Evolutionary conservation across 2,329 filamentous ascomycete genomes (phyloP).

Genomic region (Trichophyton schoenleinii): DNA sequence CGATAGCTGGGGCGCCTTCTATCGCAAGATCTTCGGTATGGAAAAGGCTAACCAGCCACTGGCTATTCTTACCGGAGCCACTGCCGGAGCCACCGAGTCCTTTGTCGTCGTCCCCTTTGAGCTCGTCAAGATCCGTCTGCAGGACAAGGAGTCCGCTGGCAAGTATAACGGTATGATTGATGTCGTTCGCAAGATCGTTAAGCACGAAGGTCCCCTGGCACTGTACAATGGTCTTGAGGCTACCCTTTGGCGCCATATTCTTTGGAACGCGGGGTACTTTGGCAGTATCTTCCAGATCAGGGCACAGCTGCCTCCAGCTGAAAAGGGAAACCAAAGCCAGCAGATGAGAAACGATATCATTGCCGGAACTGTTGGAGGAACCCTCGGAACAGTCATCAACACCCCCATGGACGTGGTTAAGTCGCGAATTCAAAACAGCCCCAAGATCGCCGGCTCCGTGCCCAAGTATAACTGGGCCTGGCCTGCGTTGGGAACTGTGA

Average conservation of each 20-base stretch:
- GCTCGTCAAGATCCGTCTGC: slow-evolving; percentile 93
- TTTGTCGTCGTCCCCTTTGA: slow-evolving; percentile 98
- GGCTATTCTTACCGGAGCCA: slow-evolving; percentile 84
- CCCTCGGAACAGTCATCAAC: slow-evolving; percentile 80
- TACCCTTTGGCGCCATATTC: slow-evolving; percentile 87
- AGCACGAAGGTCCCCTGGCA: slow-evolving; percentile 69
- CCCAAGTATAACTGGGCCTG: slow-evolving; percentile 99
- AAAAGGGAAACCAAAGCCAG: slow-evolving; percentile 54
- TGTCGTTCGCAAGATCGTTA: slow-evolving; percentile 55
- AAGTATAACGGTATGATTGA: slow-evolving; percentile 47
- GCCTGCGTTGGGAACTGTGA: slow-evolving; percentile 71
- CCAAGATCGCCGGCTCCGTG: slow-evolving; percentile 63
- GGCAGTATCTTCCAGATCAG: slow-evolving; percentile 97
- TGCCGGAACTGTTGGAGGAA: slow-evolving; percentile 78
- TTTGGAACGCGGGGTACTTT: slow-evolving; percentile 95
- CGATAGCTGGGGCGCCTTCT: slow-evolving; percentile 94
- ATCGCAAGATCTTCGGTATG: slow-evolving; percentile 72
- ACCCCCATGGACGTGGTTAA: slow-evolving; percentile 97
- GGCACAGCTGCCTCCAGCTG: slow-evolving; percentile 65
- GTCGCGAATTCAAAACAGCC: slow-evolving; percentile 89
- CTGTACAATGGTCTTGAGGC: slow-evolving; percentile 96
- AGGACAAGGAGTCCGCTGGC: slow-evolving; percentile 84
- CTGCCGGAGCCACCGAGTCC: slow-evolving; percentile 86
- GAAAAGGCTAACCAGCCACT: slow-evolving; percentile 83
- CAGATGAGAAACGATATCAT: slow-evolving; percentile 81